A percentile compares a stretch with the other conserved stretches of the same genome.
Conservation (phyloP, 176 grass and related monocot species). For the Aegilops tauschii region DNA sequence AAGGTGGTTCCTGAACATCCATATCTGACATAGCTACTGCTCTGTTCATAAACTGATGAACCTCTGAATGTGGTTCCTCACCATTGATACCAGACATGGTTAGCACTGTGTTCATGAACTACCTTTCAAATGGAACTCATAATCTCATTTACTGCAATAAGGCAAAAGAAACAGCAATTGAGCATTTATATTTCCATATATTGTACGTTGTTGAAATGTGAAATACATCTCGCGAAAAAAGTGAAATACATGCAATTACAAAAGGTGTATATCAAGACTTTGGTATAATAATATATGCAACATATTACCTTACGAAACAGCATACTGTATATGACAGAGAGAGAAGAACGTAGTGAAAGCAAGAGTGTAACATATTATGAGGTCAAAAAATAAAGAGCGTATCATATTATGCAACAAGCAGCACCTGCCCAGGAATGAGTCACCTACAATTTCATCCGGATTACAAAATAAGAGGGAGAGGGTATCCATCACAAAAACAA, state of each 20-base stretch:
- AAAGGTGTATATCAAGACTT: background rate
- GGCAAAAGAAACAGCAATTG: background rate
- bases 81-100: conserved; percentile 2
- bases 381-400: background rate
- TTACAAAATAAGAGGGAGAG: background rate
- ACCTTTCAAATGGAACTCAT: background rate
- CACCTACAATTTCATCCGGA: background rate
- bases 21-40: background rate
- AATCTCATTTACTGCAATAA: conserved; percentile 11
- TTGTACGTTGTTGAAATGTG: background rate
- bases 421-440: background rate
- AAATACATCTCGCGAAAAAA: background rate
- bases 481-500: background rate
- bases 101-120: conserved; percentile 4
- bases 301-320: background rate
- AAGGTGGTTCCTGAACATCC: background rate
- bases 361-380: background rate
- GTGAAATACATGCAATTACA: background rate
- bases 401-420: background rate
- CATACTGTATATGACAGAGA: background rate
- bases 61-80: conserved; percentile 11
- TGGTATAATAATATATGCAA: background rate
- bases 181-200: background rate
- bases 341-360: background rate
- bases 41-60: background rate